Conservation (phyloP, 352 stramenopile species). For the Globisporangium alternatum region DNA sequence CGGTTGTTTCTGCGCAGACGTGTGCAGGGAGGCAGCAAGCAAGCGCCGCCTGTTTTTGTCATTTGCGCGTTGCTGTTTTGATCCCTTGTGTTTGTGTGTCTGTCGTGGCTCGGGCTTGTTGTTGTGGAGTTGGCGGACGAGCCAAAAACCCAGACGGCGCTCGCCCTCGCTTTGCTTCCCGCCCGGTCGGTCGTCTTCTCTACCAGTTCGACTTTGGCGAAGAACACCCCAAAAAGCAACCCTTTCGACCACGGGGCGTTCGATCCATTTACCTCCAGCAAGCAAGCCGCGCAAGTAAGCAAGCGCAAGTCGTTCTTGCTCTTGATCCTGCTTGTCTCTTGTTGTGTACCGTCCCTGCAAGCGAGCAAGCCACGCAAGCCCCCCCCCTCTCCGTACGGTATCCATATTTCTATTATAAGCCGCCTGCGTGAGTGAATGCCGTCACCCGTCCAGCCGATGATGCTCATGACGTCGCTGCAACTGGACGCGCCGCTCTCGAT, state of each 20-base stretch:
- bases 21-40: neutral
- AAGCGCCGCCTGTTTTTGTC: constrained; percentile 9
- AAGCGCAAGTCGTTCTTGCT: constrained; percentile 4
- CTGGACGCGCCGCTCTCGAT: constrained; percentile 35
- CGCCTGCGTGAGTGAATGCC: neutral
- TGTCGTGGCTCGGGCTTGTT: neutral
- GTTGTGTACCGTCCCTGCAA: constrained; percentile 7
- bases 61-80: constrained; percentile 6
- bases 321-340: constrained; percentile 10
- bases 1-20: constrained; percentile 6
- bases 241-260: constrained; percentile 3
- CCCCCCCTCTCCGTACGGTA: neutral
- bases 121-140: constrained; percentile 4
- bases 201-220: constrained; percentile 29
- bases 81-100: constrained; percentile 2
- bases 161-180: neutral
- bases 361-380: neutral
- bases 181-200: neutral
- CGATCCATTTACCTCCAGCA: constrained; percentile 18
- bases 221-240: constrained; percentile 16
- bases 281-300: constrained; percentile 5
- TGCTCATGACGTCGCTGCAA: constrained; percentile 41
- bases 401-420: constrained; percentile 10
- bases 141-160: neutral
- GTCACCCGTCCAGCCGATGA: constrained; percentile 19